A percentile compares a stretch with the other conserved stretches of the same genome.
phyloP scores from a whole-genome alignment of 2,329 filamentous ascomycete genomes.

The Aspergillus uvarum region DNA sequence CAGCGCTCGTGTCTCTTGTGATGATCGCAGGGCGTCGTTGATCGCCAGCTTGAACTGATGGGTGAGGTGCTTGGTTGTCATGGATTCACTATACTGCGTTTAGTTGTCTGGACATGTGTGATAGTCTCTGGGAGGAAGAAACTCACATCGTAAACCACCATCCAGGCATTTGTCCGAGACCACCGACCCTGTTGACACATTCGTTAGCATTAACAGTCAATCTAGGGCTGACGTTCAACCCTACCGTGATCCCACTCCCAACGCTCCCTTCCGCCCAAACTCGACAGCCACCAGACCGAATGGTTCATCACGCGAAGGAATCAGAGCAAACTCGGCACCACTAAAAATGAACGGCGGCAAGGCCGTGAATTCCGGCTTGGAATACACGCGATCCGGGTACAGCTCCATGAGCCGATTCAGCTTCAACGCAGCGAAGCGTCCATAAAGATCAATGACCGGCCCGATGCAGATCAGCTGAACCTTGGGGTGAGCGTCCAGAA shows the following conservation, averaged over 20 bases:
- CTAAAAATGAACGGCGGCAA: constrained; percentile 66
- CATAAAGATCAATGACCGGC: constrained; percentile 65
- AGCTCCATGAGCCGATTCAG: constrained; percentile 62
- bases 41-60: constrained; percentile 65
- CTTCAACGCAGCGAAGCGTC: constrained; percentile 65
- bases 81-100: constrained; percentile 49
- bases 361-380: constrained; percentile 65
- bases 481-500: constrained; percentile 59
- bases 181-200: constrained; percentile 52
- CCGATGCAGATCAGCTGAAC: constrained; percentile 63
- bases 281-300: constrained; percentile 68
- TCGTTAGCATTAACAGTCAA: not conserved
- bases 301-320: constrained; percentile 66
- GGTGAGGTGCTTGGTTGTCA: constrained; percentile 60
- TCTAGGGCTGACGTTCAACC: no score
- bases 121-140: not conserved
- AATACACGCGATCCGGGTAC: constrained; percentile 64
- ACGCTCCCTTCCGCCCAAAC: constrained; percentile 65
- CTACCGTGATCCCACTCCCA: constrained; percentile 59
- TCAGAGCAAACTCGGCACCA: constrained; percentile 66
- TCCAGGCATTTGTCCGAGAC: constrained; percentile 66
- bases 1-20: constrained; percentile 53
- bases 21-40: constrained; percentile 57
- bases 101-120: not conserved
- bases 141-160: constrained; percentile 63